Base-by-base conservation (phyloP, 1,284 basidiomycete species). In the Anthracocystis setariae region DNA sequence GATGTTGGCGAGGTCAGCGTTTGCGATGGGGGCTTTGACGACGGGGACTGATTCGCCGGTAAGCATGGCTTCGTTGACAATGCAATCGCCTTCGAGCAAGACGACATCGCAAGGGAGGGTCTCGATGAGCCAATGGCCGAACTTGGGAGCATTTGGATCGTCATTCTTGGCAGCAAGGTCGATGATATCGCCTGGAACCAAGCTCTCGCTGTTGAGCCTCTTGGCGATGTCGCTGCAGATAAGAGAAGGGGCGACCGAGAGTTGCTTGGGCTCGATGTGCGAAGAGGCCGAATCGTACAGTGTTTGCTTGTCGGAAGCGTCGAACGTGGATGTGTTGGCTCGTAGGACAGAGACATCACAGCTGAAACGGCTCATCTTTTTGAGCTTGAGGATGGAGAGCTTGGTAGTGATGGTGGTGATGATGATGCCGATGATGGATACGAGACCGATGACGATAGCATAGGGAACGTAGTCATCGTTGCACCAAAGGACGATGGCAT, bases 21-120 rank as follows among this genome's bases (percentile, higher is more conserved):
- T 78, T 8, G 57, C 71, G 55, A 90, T 86, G 0, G 93, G 90
- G 21, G 87, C 84, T 83, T 97, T 97, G 81, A 90, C 91, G 50
- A 97, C 92, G 0, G 94, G 94, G 0, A 97, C 91, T 74, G 92
- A 94, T 84, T 97, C 94, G 10, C 94, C 94, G 0, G 94, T 97
- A 17, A 98, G 88, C 95, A 98, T 98, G 67, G 93, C 94, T 85
- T 98, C 96, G 82, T 98, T 98, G 56, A 98, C 91, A 70, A 98
- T 96, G 0, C 93, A 93, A 81, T 98, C 96, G 4, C 96, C 95
- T 5, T 92, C 92, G 23, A 98, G 88, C 18, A 98, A 87, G 73
- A 97, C 88, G 65, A 95, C 88, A 82, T 99, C 96, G 17, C 92
- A 1, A 95, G 96, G 73, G 98, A 88, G 52, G 13, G 50, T 54